A percentile compares a stretch with the other conserved stretches of the same genome.
phyloP scores from a whole-genome alignment of 352 stramenopile species.

The Globisporangium paddicum region DNA sequence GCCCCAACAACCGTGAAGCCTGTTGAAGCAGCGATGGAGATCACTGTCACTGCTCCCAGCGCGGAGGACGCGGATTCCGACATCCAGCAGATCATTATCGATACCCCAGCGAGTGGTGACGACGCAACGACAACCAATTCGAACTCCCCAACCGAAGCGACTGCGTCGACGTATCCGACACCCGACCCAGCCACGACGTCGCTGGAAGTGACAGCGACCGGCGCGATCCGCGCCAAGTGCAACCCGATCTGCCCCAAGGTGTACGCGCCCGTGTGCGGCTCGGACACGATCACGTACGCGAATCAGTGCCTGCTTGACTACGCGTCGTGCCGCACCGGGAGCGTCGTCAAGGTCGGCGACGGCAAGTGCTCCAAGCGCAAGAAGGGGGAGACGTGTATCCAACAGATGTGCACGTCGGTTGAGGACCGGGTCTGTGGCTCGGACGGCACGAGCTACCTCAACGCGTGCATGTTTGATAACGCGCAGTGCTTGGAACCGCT shows the following conservation, averaged over 20 bases:
- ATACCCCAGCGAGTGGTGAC: background rate
- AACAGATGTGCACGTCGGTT: constrained; percentile 30
- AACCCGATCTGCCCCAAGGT: constrained; percentile 39
- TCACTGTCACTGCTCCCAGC: background rate
- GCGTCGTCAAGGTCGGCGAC: constrained; percentile 26
- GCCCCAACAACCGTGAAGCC: background rate
- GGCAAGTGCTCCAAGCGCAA: constrained; percentile 37
- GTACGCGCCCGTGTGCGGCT: constrained; percentile 56
- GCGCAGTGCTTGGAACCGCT: constrained; percentile 21
- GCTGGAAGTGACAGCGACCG: constrained; percentile 4
- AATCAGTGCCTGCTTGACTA: constrained; percentile 57
- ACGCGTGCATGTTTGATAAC: constrained; percentile 25
- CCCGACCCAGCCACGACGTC: background rate
- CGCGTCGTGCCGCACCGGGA: constrained; percentile 32
- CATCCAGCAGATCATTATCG: background rate
- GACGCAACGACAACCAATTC: no score
- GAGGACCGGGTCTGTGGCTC: constrained; percentile 25
- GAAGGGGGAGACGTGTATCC: constrained; percentile 25
- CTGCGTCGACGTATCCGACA: background rate
- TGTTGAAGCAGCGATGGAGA: background rate
- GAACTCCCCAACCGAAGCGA: background rate
- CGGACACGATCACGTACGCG: constrained; percentile 55
- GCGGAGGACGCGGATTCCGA: background rate
- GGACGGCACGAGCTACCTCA: constrained; percentile 32
- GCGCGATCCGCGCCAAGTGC: constrained; percentile 22